Evolutionary conservation across 2,329 filamentous ascomycete species (phyloP), one percentile per base, ranked within the genome.

Genomic region (Davidsoniella eucalypti): DNA sequence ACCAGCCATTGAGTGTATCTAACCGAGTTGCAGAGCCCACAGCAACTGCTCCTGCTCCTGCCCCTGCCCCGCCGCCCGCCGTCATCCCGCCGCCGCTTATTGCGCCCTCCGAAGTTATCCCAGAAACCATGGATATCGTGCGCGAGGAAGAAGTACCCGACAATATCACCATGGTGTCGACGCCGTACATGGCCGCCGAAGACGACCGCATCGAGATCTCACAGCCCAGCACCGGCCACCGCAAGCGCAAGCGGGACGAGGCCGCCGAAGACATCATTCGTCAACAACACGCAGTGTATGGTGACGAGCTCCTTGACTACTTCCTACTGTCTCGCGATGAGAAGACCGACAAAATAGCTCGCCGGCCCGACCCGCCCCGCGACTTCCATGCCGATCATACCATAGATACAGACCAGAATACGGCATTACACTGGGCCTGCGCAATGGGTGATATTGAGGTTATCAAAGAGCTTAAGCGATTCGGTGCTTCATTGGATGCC

Each of bases 391-490:
- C 93, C 5, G 84, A 98, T 64, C 84, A 86, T 63, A 73, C 82
- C n/a, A 95, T 98, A 55, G 92, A 98, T 62, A 84, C 87, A 41
- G 87, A 94, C 58, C 82, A 82, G 8, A 88, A 96, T 60, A 94
- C 87, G 2, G 88, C 90, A 5, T 75, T 98, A 56, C 92, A 98
- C 62, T 98, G 92, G 92, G 92, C 88, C 16, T 87, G 87, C 49
- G 87, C 92, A 21, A 98, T 98, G 90, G 92, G 92, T 52, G 92
- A 96, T 57, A 71, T 95, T 26, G 84, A 90, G 45, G 85, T 96
- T 14, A 86, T 95, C 54, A 87, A 82, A 63, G 84, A 94, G 63
- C 71, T 98, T 16, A 82, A 92, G 58, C 75, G 79, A 39, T 87
- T 88, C 54, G 82, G 84, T 40, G 87, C 90, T 9, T 78, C 78